Conservation (phyloP, 768 basidiomycete species). For the Amanita subjunquillea region DNA sequence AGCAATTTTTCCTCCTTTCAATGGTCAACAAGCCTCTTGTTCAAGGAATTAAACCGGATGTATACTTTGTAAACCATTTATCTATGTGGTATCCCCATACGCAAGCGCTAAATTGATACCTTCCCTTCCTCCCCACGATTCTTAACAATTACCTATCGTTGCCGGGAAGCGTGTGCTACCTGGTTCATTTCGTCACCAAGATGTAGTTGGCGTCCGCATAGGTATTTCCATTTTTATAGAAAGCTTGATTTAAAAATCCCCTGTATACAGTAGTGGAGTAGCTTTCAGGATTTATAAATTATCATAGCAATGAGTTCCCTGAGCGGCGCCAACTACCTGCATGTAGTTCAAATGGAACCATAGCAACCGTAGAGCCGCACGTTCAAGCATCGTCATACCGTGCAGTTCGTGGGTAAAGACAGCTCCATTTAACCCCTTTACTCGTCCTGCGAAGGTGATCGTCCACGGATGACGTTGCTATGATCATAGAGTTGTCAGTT, state of each 20-base stretch:
- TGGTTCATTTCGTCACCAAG: neutral
- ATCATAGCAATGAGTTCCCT: too few species aligned
- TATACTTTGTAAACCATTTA: neutral
- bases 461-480: slow-evolving; percentile 41
- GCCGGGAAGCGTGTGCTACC: neutral
- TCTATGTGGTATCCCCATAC: neutral
- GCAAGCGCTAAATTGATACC: neutral
- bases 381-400: neutral
- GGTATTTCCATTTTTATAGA: too few species aligned
- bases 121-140: neutral
- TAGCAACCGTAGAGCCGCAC: neutral
- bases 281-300: too few species aligned
- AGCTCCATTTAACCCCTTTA: slow-evolving; percentile 11
- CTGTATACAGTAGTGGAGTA: too few species aligned
- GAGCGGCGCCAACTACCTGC: too few species aligned
- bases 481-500: slow-evolving; percentile 38
- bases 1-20: neutral
- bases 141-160: neutral
- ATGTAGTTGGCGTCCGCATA: neutral
- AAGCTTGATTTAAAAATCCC: too few species aligned
- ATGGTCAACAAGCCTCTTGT: neutral
- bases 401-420: neutral
- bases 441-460: slow-evolving; percentile 21
- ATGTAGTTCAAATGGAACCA: neutral
- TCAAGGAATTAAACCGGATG: neutral